phyloP scores from a whole-genome alignment of 176 grass and related monocot genomes.

The Phyllostachys edulis region DNA sequence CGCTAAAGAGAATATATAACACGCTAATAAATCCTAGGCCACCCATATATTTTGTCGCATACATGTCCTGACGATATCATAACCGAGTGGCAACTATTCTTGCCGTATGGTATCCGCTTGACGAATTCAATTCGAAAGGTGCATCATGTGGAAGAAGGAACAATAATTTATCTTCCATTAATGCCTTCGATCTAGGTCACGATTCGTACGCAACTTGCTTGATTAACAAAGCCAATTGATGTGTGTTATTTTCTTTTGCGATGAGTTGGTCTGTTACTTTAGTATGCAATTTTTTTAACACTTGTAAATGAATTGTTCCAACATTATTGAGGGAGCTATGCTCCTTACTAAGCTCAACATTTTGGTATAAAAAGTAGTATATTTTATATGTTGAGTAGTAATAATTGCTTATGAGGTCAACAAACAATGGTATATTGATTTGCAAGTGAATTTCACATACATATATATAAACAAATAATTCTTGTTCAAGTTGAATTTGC shows the following conservation, averaged over 20 bases:
- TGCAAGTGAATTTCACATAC: not conserved
- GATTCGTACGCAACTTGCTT: slow-evolving; percentile 35
- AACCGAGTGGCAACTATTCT: slow-evolving; percentile 48
- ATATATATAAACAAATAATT: not conserved
- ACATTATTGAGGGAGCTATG: not conserved
- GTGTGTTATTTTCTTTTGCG: not conserved
- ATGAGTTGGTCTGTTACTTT: not conserved
- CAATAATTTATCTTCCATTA: slow-evolving; percentile 59
- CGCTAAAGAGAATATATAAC: slow-evolving; percentile 14
- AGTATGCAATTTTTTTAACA: not conserved
- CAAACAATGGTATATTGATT: not conserved
- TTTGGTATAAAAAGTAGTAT: not conserved
- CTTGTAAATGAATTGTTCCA: not conserved
- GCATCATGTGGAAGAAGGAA: slow-evolving; percentile 58
- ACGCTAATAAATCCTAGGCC: slow-evolving; percentile 20
- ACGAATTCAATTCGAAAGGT: slow-evolving; percentile 69
- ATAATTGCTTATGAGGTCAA: not conserved
- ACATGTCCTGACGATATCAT: slow-evolving; percentile 28
- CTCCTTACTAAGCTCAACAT: not conserved
- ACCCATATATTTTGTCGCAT: slow-evolving; percentile 32
- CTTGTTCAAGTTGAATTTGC: not conserved
- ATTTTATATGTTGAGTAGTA: not conserved
- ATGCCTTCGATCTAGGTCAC: slow-evolving; percentile 52
- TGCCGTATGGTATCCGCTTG: slow-evolving; percentile 55
- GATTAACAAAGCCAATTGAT: not conserved